phyloP scores from a whole-genome alignment of 129 eudicot species.

The Artemisia tridentata region DNA sequence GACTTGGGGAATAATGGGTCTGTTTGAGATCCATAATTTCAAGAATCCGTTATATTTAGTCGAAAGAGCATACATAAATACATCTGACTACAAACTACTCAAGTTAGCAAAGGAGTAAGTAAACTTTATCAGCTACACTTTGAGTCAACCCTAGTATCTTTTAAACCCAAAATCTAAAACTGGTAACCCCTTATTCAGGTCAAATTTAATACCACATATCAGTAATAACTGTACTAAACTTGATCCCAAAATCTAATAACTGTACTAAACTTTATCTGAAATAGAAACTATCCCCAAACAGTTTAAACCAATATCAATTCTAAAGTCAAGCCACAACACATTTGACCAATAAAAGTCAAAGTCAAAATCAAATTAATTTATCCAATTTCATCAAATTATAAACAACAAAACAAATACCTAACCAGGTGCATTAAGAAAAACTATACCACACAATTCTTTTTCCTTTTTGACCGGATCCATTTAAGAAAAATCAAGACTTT shows the following conservation, averaged over 20 bases:
- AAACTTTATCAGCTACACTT: constrained; percentile 5
- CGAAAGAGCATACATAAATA: not conserved
- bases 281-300: not conserved
- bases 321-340: not conserved
- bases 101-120: not conserved
- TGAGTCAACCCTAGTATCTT: constrained; percentile 6
- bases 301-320: constrained; percentile 12
- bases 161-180: constrained; percentile 4
- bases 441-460: too few relatives aligned
- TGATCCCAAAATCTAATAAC: not conserved
- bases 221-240: not conserved
- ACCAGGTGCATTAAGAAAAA: too few relatives aligned
- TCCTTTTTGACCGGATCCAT: too few relatives aligned
- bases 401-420: not conserved
- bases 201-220: not conserved
- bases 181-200: not conserved
- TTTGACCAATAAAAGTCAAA: constrained; percentile 10
- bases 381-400: not conserved
- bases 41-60: not conserved
- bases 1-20: not conserved
- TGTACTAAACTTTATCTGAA: not conserved
- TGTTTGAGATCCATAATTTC: not conserved
- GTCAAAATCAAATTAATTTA: not conserved
- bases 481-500: too few relatives aligned
- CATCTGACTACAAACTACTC: constrained; percentile 4